Evolutionary conservation across 2,329 filamentous ascomycete species (phyloP).

Genomic region (Claviceps lovelessii): DNA sequence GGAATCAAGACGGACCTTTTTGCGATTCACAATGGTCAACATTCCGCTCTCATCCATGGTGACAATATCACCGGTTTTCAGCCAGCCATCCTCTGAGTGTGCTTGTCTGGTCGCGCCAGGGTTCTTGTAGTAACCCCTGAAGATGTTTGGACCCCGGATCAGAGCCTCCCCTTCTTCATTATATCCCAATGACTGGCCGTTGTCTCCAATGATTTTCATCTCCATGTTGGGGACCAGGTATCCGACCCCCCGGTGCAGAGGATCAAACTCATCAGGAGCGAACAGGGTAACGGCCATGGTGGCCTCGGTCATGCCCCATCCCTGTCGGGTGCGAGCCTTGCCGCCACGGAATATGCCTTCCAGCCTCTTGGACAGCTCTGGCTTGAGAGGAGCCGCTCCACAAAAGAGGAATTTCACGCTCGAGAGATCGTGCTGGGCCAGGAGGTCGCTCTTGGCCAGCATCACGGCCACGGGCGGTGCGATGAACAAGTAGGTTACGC

Average conservation of each 20-base stretch:
- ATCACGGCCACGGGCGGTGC: constrained; percentile 69
- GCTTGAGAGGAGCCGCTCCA: constrained; percentile 60
- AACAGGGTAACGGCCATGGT: constrained; percentile 46
- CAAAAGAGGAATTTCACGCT: constrained; percentile 52
- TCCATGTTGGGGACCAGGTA: constrained; percentile 56
- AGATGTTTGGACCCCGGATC: neutral
- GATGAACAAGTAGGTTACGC: constrained; percentile 52
- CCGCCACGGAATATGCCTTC: constrained; percentile 19
- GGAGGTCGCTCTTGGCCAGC: constrained; percentile 48
- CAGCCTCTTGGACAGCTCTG: constrained; percentile 51
- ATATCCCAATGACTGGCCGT: neutral
- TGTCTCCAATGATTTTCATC: constrained; percentile 44
- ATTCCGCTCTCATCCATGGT: neutral
- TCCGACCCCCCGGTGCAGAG: constrained; percentile 23
- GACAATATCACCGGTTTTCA: neutral
- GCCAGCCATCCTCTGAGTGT: neutral
- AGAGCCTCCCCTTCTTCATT: neutral
- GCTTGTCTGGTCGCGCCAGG: neutral
- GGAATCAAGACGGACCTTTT: constrained; percentile 20
- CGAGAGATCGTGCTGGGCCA: constrained; percentile 53
- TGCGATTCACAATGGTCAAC: neutral
- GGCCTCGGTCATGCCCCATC: constrained; percentile 57
- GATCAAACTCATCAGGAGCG: constrained; percentile 39
- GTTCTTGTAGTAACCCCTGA: neutral
- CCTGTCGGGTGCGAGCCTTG: neutral